Evolutionary conservation across 2,329 filamentous ascomycete genomes (phyloP).

Genomic region (Xylaria digitata): DNA sequence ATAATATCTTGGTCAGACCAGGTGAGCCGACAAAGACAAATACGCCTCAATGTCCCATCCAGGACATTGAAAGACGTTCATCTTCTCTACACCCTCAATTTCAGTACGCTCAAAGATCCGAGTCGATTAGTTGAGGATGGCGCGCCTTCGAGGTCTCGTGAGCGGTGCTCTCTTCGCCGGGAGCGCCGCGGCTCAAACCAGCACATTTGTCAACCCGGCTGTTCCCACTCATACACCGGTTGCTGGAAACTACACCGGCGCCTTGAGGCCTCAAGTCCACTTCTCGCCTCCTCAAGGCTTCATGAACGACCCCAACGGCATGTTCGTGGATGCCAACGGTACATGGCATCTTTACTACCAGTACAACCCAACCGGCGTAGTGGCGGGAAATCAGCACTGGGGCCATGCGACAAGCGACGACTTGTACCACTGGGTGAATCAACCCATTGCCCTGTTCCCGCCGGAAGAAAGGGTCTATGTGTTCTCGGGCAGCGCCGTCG

Average conservation of each 20-base stretch:
- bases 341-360: conserved; percentile 75
- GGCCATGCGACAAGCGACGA: conserved; percentile 72
- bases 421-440: conserved; percentile 73
- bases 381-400: conserved; percentile 64
- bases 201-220: conserved; percentile 46
- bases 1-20: background rate
- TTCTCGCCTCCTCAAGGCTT: conserved; percentile 65
- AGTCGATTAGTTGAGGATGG: conserved; percentile 12
- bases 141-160: conserved; percentile 1
- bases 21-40: conserved; percentile 1
- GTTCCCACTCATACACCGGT: conserved; percentile 47
- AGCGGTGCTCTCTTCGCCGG: conserved; percentile 15
- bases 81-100: background rate
- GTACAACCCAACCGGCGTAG: conserved; percentile 48
- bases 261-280: conserved; percentile 64
- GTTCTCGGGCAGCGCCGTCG: conserved; percentile 67
- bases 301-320: conserved; percentile 74
- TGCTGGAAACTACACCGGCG: conserved; percentile 46
- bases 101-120: background rate
- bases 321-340: conserved; percentile 68
- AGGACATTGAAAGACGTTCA: background rate
- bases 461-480: conserved; percentile 57
- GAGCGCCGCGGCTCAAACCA: conserved; percentile 26
- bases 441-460: conserved; percentile 70
- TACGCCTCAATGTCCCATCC: background rate